These are phyloP conservation scores for Chlorella sp. DNA, from an alignment of 139 green algal species.

Conservation along the genomic window DNA sequence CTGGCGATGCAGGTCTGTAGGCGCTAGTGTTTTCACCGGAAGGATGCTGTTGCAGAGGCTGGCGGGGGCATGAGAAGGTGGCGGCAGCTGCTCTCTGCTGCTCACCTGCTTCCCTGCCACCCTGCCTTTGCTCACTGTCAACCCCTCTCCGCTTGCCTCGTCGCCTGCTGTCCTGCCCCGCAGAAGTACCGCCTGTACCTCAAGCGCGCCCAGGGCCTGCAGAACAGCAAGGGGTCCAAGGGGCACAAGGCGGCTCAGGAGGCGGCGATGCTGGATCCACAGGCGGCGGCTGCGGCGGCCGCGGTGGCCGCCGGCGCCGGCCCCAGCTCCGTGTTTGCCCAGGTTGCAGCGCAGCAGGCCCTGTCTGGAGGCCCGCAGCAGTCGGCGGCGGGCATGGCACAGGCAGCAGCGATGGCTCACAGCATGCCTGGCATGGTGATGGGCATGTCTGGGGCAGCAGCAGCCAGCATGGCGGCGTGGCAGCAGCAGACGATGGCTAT, in stretches of 20 bases:
- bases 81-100: no score
- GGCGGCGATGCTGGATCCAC: conserved; percentile 14
- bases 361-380: neutral
- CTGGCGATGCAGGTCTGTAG: no score
- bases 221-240: conserved; percentile 31
- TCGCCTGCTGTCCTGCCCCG: neutral
- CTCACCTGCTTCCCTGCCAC: no score
- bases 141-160: neutral
- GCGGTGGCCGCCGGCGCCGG: conserved; percentile 20
- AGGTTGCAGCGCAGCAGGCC: conserved; percentile 30
- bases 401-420: neutral
- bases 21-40: no score
- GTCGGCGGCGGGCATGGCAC: neutral
- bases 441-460: neutral
- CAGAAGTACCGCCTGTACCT: conserved; percentile 98
- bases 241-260: conserved; percentile 24
- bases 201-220: conserved; percentile 72
- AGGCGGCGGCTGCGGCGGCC: conserved; percentile 14
- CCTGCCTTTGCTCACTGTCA: neutral
- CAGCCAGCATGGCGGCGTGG: conserved; percentile 5
- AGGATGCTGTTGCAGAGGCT: no score
- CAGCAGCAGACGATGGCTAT: conserved; percentile 39
- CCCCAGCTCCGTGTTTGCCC: conserved; percentile 27
- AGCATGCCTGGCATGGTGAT: conserved; percentile 11
- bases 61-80: no score